These are phyloP conservation scores for Sugiyamaella lignohabitans DNA, from an alignment of 805 yeast genomes.

Conservation along the genomic window DNA sequence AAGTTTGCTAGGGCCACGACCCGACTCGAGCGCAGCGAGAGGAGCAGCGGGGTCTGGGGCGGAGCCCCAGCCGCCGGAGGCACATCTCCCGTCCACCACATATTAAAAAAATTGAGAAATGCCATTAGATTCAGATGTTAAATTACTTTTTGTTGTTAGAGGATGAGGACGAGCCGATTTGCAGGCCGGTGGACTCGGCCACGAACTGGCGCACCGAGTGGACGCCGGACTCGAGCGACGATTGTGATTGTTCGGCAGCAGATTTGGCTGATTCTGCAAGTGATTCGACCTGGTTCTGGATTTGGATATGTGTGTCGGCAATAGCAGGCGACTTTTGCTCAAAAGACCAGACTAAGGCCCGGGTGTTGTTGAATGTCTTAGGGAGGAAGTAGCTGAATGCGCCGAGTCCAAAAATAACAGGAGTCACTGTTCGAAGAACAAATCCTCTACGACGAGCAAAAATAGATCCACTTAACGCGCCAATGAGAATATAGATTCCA, in stretches of 20 bases:
- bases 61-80: too few species aligned
- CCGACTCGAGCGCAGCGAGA: background rate
- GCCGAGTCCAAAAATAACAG: conserved; percentile 52
- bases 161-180: conserved; percentile 38
- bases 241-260: conserved; percentile 35
- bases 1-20: too few species aligned
- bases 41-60: background rate
- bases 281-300: conserved; percentile 41
- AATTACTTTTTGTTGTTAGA: conserved; percentile 41
- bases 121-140: background rate
- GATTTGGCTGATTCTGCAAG: conserved; percentile 41
- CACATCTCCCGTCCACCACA: background rate
- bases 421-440: conserved; percentile 48
- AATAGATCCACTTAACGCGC: conserved; percentile 66
- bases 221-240: conserved; percentile 36
- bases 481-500: conserved; percentile 59
- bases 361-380: conserved; percentile 57
- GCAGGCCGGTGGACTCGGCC: conserved; percentile 59
- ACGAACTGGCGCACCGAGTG: conserved; percentile 39
- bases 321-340: conserved; percentile 60
- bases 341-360: conserved; percentile 48
- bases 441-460: conserved; percentile 61
- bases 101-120: too few species aligned
- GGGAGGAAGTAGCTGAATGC: conserved; percentile 72
- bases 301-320: conserved; percentile 53